Evolutionary conservation across 192 early-diverging fungal species (phyloP), one percentile per base, ranked within the genome.

Genomic region (Glomus cerebriforme): DNA sequence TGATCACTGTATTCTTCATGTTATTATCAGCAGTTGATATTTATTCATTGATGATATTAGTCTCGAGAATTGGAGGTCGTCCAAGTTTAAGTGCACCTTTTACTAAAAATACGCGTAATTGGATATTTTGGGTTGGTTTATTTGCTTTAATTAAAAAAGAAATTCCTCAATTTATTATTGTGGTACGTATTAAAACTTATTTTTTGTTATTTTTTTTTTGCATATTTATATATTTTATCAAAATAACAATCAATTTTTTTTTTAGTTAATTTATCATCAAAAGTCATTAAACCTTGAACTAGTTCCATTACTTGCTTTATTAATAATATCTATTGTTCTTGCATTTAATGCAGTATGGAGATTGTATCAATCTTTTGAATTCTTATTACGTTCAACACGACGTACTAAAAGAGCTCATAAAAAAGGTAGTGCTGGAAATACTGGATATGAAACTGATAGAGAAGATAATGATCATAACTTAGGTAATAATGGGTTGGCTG

Each of bases 41-140:
- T n/a, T 68, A 68, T 39, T 68, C 66, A 39, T 10, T 68, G 22
- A 37, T 39, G 35, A 12, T 68, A n/a, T 39, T 68, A n/a, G 22
- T 19, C 9, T 68, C 66, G n/a, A 68, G n/a, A n/a, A 39, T 68
- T 39, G 34, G 32, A 68, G 7, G 31, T 24, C 7, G 3, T 3
- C 22, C 15, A 26, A 68, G 8, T 68, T 68, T 68, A 12, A 68
- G n/a, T 39, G 66, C 66, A 24, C 34, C 34, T 8, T 68, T 37
- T 37, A 1, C 66, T 8, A 68, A 35, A n/a, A n/a, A 19, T 12
- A 39, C 19, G 19, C 31, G 31, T n/a, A 8, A 0, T 5, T 68
- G 32, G 34, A 68, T 68, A 22, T 68, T 39, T 68, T 68, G 66
- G 66, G 32, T 43, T 68, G 66, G 66, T 34, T 43, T 68, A 39